Evolutionary conservation across 345 rosid species (phyloP), one percentile per base, ranked within the genome.

Genomic region (Eucalyptus polybractea): DNA sequence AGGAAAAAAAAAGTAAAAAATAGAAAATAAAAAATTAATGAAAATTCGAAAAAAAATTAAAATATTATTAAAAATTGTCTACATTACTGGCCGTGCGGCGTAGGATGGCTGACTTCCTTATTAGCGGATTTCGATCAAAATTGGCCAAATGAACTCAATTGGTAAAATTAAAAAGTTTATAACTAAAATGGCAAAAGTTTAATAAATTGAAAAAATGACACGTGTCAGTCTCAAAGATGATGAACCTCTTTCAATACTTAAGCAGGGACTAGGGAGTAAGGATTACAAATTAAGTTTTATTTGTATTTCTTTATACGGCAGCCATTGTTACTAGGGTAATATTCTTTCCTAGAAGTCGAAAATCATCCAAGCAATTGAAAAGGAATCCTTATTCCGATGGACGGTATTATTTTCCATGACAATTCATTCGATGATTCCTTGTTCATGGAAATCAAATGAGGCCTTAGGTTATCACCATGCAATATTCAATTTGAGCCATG

Each of bases 61-160:
- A 53, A 53, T 53, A 53, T 50, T 50, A 50, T 50, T 15, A 53
- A 53, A 53, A 53, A 53, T 53, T 53, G 0, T 53, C 2, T 21
- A 53, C 0, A 1, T 53, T 19, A 0, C 58, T 5, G 3, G 3
- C 2, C 2, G 0, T 19, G 5, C 25, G 4, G 4, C 10, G 5
- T 53, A 21, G 5, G 25, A 54, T 2, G 2, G 1, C 24, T 19
- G 24, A 3, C 58, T 17, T 53, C 17, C 2, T 19, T 0, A 53
- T 53, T 53, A 53, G 58, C 0, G 1, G 0, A 53, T 53, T 53
- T 21, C 2, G 0, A 21, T 21, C 11, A 21, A 2, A 54, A 54
- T 54, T 54, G 25, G 1, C 10, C 5, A 21, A 7, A 17, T 51
- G 4, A 0, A 51, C 54, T 51, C 11, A 54, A 54, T 1, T 54